Base-by-base conservation (phyloP, 225 moss, liverwort and hornwort species). In the Antitrichia curtipendula region DNA sequence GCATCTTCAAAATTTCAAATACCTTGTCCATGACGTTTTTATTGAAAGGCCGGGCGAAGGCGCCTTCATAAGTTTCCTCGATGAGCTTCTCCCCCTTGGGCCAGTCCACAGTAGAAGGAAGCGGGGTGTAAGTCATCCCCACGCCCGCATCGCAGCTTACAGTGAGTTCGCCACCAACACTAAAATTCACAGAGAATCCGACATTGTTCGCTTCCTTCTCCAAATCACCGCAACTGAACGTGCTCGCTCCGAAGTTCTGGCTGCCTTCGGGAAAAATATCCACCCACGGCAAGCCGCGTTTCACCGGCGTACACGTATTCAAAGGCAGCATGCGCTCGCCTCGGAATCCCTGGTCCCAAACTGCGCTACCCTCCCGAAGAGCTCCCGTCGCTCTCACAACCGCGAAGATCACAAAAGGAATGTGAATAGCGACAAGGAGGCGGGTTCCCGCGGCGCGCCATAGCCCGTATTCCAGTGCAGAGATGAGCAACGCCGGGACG, bases 11-110 rank as follows among this genome's bases (percentile, higher is more conserved):
- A 14, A 85, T 84, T 84, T 84, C 72, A 41, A 72, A 12, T 72
- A 85, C 85, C 85, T 90, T 91, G 70, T 92, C 90, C 94, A 94
- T 94, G 49, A 94, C 92, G 34, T 92, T 92, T 54, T 91, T 94
- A 85, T 92, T 94, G 85, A 92, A 92, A n/a, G 94, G 91, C 14
- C 91, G 86, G 24, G 17, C 15, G 28, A 92, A 85, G 18, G 81
- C 16, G 28, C 92, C 93, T 87, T 92, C 92, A 27, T 91, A 94
- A 9, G 86, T 83, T 82, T 94, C 94, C 72, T 94, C 92, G 75
- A 92, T 88, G 38, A 94, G 90, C 71, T 94, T 94, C 22, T 94
- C 87, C 11, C 13, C 87, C n/a, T 94, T 94, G 5, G 90, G 88
- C 91, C 92, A 94, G 47, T 91, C 85, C 54, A 88, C 84, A n/a